phyloP scores from a whole-genome alignment of 202 grass and related monocot species.

The Schoenoplectus triqueter region DNA sequence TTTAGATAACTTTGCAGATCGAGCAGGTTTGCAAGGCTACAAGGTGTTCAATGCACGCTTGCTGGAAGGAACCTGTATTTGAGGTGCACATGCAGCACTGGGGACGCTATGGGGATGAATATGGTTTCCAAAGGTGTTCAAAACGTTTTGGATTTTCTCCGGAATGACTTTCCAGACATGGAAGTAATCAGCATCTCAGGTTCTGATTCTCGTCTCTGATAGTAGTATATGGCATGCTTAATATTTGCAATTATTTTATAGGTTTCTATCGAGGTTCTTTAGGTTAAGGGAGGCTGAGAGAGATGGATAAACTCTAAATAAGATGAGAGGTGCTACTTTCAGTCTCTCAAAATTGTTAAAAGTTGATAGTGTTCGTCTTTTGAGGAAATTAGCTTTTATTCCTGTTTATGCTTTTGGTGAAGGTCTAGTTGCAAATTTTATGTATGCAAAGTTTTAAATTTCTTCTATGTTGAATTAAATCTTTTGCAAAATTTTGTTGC shows the following conservation, averaged over 20 bases:
- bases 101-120: slow-evolving; percentile 38
- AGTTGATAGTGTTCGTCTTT: background rate
- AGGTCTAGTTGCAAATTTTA: background rate
- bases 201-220: slow-evolving; percentile 39
- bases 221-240: background rate
- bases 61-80: slow-evolving; percentile 40
- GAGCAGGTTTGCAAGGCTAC: slow-evolving; percentile 83
- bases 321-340: background rate
- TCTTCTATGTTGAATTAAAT: background rate
- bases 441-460: background rate
- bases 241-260: slow-evolving; percentile 6
- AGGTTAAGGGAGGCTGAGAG: background rate
- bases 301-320: background rate
- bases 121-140: slow-evolving; percentile 45
- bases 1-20: slow-evolving; percentile 52
- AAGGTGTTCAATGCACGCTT: slow-evolving; percentile 35
- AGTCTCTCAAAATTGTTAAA: background rate
- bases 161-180: slow-evolving; percentile 67
- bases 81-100: slow-evolving; percentile 38
- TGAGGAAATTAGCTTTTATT: background rate
- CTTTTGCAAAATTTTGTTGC: background rate
- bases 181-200: slow-evolving; percentile 74
- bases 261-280: background rate
- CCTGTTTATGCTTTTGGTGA: background rate
- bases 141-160: slow-evolving; percentile 69